Percentiles rank a stretch among this genome's conserved stretches.
Conservation (phyloP, 2,329 filamentous ascomycete species). For the Trichoderma atroviride region DNA sequence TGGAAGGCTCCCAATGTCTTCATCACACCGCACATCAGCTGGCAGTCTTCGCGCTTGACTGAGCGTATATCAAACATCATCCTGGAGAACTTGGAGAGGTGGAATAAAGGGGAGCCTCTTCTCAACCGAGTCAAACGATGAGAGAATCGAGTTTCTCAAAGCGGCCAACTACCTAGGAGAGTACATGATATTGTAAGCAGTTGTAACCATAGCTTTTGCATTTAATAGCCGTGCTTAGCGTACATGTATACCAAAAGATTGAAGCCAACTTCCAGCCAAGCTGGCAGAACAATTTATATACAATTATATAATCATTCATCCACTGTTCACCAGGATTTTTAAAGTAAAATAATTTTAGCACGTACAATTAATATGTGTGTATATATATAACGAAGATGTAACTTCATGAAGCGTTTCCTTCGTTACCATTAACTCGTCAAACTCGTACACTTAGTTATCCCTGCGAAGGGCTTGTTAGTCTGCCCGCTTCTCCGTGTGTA, state of each 20-base stretch:
- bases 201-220: neutral
- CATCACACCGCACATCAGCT: conserved; percentile 51
- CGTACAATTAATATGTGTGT: neutral
- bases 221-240: neutral
- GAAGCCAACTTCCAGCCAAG: neutral
- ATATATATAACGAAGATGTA: neutral
- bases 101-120: conserved; percentile 26
- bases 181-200: neutral
- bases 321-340: neutral
- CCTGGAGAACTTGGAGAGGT: conserved; percentile 17
- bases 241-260: neutral
- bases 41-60: conserved; percentile 37
- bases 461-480: conserved; percentile 26
- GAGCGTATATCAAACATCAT: conserved; percentile 31
- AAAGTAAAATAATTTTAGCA: neutral
- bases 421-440: conserved; percentile 20
- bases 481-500: conserved; percentile 6
- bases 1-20: conserved; percentile 67
- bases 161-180: neutral
- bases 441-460: conserved; percentile 18
- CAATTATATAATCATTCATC: neutral
- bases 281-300: neutral
- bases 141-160: neutral
- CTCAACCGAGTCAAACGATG: conserved; percentile 33
- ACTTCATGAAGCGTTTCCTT: conserved; percentile 4